These are phyloP conservation scores for Hortaea sp. DNA, from an alignment of 2,329 filamentous ascomycete genomes.

Conservation along the genomic window DNA sequence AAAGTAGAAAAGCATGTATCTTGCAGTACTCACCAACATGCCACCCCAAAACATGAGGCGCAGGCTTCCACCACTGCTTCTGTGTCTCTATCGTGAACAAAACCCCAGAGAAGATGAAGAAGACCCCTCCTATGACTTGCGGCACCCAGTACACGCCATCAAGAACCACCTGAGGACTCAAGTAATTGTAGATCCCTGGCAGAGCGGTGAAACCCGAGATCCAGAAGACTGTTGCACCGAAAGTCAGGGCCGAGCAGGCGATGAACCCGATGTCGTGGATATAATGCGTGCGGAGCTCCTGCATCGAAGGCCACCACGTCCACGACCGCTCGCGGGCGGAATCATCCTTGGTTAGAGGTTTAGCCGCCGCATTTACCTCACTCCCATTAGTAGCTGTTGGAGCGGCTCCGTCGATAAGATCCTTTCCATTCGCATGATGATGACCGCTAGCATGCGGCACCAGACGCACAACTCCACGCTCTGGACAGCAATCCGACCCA, in stretches of 20 bases:
- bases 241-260: conserved; percentile 15
- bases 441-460: conserved; percentile 21
- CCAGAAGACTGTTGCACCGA: conserved; percentile 20
- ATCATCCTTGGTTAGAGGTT: too few species aligned
- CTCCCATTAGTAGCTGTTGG: conserved; percentile 10
- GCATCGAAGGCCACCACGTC: conserved; percentile 19
- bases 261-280: conserved; percentile 21
- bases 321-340: conserved; percentile 15
- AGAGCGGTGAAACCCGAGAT: conserved; percentile 20
- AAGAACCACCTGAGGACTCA: conserved; percentile 6
- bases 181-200: conserved; percentile 18
- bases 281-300: conserved; percentile 17
- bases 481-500: not conserved
- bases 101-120: conserved; percentile 18
- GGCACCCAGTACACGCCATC: conserved; percentile 19
- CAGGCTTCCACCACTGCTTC: conserved; percentile 19
- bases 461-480: conserved; percentile 2
- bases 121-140: conserved; percentile 16
- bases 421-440: conserved; percentile 27
- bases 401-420: conserved; percentile 16
- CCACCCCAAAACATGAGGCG: conserved; percentile 17
- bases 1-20: too few species aligned
- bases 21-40: conserved; percentile 12
- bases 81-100: conserved; percentile 23
- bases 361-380: too few species aligned